Evolutionary conservation across 306 rosid genomes (phyloP).

Genomic region (Oxytropis ochrocephala): DNA sequence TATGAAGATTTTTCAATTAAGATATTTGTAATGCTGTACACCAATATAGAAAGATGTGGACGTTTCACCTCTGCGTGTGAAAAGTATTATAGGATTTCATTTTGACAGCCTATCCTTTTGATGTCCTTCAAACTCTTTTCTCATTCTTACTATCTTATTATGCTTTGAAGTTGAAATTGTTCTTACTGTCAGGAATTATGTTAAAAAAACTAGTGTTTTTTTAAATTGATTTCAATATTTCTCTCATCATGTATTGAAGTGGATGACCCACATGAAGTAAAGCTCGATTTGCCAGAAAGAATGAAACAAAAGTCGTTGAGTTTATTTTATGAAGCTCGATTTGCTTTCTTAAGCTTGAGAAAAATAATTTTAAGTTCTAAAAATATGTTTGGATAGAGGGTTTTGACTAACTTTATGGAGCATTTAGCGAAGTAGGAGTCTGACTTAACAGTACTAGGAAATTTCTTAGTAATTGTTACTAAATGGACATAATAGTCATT

Average conservation of each 20-base stretch:
- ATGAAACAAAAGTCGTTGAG: background rate
- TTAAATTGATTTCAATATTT: background rate
- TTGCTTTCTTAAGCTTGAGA: too few relatives aligned
- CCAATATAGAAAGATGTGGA: slow-evolving; percentile 22
- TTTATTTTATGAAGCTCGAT: too few relatives aligned
- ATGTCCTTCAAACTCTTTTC: background rate
- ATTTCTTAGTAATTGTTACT: too few relatives aligned
- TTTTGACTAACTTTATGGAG: too few relatives aligned
- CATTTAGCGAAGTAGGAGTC: too few relatives aligned
- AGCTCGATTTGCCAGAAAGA: background rate
- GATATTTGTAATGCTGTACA: slow-evolving; percentile 26
- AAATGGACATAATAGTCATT: too few relatives aligned
- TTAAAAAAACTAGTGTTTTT: background rate
- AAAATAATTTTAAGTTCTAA: too few relatives aligned
- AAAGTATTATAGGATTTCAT: slow-evolving; percentile 1
- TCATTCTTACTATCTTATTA: background rate
- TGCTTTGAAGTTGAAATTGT: background rate
- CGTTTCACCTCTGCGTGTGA: slow-evolving; percentile 5
- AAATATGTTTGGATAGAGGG: too few relatives aligned
- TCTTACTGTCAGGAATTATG: slow-evolving; percentile 3
- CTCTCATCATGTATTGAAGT: background rate
- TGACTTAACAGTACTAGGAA: too few relatives aligned
- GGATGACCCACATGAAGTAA: background rate
- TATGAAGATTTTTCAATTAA: slow-evolving; percentile 4
- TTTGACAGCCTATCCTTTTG: background rate